phyloP scores from a whole-genome alignment of 208 protist species.

The Trichomonas vaginalis region DNA sequence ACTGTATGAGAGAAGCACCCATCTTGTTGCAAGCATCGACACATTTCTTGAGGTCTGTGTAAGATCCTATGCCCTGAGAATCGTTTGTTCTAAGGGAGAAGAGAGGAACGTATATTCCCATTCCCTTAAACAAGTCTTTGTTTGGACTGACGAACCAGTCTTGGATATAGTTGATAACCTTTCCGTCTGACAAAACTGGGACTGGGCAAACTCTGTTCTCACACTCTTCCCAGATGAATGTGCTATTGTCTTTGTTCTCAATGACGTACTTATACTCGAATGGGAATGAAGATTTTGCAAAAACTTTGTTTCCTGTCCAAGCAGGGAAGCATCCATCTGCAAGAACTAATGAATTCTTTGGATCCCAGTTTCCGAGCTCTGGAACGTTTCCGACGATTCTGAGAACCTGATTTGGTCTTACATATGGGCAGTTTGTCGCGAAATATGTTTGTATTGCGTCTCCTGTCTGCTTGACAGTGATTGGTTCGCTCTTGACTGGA shows the following conservation, averaged over 20 bases:
- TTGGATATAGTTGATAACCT: not conserved
- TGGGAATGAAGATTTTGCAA: not conserved
- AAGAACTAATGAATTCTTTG: not conserved
- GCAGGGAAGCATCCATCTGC: not conserved
- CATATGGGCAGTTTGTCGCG: not conserved
- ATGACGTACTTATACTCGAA: not conserved
- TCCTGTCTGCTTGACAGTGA: not conserved
- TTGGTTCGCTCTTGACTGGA: not conserved
- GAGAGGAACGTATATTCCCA: not conserved
- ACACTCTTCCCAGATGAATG: not conserved
- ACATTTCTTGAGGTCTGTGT: not conserved
- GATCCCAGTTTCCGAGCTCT: not conserved
- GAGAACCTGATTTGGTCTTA: not conserved
- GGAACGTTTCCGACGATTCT: not conserved
- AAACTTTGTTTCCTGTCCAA: not conserved
- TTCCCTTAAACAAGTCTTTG: not conserved
- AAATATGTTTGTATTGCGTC: not conserved
- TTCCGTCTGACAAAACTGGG: not conserved
- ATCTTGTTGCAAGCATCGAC: not conserved
- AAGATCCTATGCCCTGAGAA: not conserved
- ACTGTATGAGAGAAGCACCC: not conserved
- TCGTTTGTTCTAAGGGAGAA: not conserved
- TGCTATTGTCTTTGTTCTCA: not conserved
- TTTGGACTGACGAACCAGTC: not conserved
- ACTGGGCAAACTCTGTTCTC: not conserved